Conservation (phyloP, 192 early-diverging fungal genomes). For the Coemansia sp. region DNA sequence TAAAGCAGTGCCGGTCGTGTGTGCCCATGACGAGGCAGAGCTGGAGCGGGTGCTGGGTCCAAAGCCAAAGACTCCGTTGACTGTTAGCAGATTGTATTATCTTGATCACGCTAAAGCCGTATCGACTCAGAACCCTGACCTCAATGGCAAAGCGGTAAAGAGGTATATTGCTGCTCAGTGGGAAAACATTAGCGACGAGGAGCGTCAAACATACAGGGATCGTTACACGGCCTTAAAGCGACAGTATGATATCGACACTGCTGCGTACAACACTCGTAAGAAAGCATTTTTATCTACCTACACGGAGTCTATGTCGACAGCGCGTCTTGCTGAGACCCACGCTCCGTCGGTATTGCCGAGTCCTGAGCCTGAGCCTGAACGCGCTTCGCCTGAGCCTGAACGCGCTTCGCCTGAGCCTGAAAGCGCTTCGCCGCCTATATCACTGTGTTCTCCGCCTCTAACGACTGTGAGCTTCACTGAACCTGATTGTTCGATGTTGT, state of each 20-base stretch:
- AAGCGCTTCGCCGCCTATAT: not conserved
- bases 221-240: not conserved
- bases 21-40: not conserved
- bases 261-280: slow-evolving; percentile 2
- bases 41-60: not conserved
- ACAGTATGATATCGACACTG: not conserved
- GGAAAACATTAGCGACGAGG: not conserved
- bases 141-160: not conserved
- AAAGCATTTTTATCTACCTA: not conserved
- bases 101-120: not conserved
- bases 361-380: not conserved
- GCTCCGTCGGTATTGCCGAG: too few species aligned
- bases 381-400: not conserved
- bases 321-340: not conserved
- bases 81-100: not conserved
- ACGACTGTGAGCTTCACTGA: not conserved
- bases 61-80: not conserved
- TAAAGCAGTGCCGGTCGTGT: not conserved
- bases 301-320: slow-evolving; percentile 18
- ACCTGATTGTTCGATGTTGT: too few species aligned
- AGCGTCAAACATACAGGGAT: not conserved
- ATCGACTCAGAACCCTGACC: not conserved
- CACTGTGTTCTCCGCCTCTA: not conserved
- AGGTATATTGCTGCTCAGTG: not conserved
- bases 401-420: not conserved